Base-by-base conservation (phyloP, 192 early-diverging fungal species). In the Entomortierella beljakovae region DNA sequence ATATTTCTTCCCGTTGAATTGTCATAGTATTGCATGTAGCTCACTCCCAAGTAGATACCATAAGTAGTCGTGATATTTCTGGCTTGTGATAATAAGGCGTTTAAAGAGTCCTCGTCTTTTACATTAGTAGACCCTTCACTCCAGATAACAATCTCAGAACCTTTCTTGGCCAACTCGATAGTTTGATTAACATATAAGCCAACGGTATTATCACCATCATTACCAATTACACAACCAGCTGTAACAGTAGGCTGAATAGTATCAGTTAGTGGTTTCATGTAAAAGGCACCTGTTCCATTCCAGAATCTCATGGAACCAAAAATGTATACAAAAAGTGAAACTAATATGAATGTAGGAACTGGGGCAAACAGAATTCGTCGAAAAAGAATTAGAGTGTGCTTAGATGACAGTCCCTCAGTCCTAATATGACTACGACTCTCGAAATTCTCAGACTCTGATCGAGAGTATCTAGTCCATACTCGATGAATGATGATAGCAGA, bases 91-190 rank as follows among this genome's bases (percentile, higher is more conserved):
- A 42, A 61, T 9, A 83, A 64, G 0, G 15, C 31, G 1, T 64
- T 20, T 18, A 43, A 7, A 29, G 50, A 48, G 8, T 42, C 22
- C 18, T 15, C 0, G 40, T 40, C 28, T 5, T 60, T 54, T 2
- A 69, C 43, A 0, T 1, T 22, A 13, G 50, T 57, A 5, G 62
- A 16, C 0, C 50, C 54, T 46, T 83, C 81, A 26, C 68, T 68
- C 81, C 81, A 83, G 20, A 83, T 57, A 4, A 83, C 49, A 34
- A 83, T 73, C 50, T 83, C 48, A 31, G 65, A 80, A 3, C 75
- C 75, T 20, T 50, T 28, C 32, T 55, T 53, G 9, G 75, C 75
- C 23, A 79, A 53, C 8, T 69, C 61, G 18, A 46, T 28, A 2
- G 81, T 83, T 43, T 67, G 52, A 37, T 79, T 64, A 40, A 68